Percentiles rank a stretch among this genome's conserved stretches.
Evolutionary conservation across 164 flowering plant genomes (phyloP).

Genomic region (Protea cynaroides): DNA sequence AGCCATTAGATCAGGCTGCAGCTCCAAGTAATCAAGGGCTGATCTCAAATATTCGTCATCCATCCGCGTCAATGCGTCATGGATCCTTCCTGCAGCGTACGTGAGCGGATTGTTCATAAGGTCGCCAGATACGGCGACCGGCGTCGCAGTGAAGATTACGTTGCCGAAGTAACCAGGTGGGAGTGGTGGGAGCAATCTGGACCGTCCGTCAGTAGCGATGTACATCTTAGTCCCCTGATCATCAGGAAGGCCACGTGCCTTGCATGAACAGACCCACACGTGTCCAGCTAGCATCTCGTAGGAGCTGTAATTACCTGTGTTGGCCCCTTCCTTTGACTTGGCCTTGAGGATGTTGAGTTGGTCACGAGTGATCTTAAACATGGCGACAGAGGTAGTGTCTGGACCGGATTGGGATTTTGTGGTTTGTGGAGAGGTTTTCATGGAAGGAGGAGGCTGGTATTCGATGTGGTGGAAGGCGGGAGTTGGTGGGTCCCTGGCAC

Average conservation of each 20-base stretch:
- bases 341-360: conserved; percentile 43
- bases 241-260: conserved; percentile 33
- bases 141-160: conserved; percentile 42
- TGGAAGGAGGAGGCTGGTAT: conserved; percentile 41
- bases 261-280: conserved; percentile 39
- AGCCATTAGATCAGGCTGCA: conserved; percentile 50
- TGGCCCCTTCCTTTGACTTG: conserved; percentile 33
- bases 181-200: conserved; percentile 30
- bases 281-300: conserved; percentile 52
- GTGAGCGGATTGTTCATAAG: conserved; percentile 31
- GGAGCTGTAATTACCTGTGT: conserved; percentile 31
- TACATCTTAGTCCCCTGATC: conserved; percentile 42
- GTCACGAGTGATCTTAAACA: conserved; percentile 37
- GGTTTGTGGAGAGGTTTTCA: conserved; percentile 18
- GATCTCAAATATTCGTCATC: conserved; percentile 62
- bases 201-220: conserved; percentile 47
- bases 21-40: conserved; percentile 63
- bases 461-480: conserved; percentile 58
- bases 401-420: conserved; percentile 2
- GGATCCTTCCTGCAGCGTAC: conserved; percentile 39
- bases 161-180: conserved; percentile 52
- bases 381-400: conserved; percentile 21
- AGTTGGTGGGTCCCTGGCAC: conserved; percentile 56
- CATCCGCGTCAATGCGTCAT: conserved; percentile 40
- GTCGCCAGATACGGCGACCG: conserved; percentile 35